These are phyloP conservation scores for Debaryomyces subglobosus DNA, from an alignment of 1,139 yeast genomes.

Conservation along the genomic window DNA sequence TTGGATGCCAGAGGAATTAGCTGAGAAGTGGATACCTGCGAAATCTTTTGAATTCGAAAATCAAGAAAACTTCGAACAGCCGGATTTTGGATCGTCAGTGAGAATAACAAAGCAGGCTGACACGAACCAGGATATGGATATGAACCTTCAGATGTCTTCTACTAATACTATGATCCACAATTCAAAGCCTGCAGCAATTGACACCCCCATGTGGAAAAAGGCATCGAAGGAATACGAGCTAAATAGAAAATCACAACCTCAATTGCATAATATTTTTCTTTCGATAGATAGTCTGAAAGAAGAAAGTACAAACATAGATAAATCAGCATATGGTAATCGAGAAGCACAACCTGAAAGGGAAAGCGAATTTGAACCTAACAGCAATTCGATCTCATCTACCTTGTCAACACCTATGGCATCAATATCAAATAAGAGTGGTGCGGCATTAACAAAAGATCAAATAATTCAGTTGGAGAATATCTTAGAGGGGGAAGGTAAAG, in stretches of 20 bases:
- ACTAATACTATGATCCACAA: constrained; percentile 43
- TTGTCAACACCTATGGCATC: constrained; percentile 38
- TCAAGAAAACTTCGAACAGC: constrained; percentile 11
- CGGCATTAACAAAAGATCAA: constrained; percentile 24
- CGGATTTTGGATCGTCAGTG: constrained; percentile 35
- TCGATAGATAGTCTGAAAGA: constrained; percentile 15
- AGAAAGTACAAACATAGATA: constrained; percentile 9
- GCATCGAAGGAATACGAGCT: constrained; percentile 33
- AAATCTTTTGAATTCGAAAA: constrained; percentile 5
- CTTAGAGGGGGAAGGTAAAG: constrained; percentile 20
- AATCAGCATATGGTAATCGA: background rate
- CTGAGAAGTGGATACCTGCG: constrained; percentile 37
- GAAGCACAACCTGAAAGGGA: background rate
- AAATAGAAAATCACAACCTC: constrained; percentile 30
- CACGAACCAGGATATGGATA: constrained; percentile 13
- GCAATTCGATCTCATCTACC: constrained; percentile 38
- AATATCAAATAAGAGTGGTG: constrained; percentile 17
- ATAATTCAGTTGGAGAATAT: constrained; percentile 25
- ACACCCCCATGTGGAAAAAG: constrained; percentile 45
- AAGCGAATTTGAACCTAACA: constrained; percentile 13
- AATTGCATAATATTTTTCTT: constrained; percentile 37
- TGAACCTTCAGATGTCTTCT: constrained; percentile 28
- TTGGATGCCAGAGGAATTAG: constrained; percentile 50
- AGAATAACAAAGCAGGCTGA: constrained; percentile 31
- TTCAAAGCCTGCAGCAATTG: constrained; percentile 22